Evolutionary conservation across 768 basidiomycete species (phyloP), one percentile per base, ranked within the genome.

Genomic region (Mycena galericulata): DNA sequence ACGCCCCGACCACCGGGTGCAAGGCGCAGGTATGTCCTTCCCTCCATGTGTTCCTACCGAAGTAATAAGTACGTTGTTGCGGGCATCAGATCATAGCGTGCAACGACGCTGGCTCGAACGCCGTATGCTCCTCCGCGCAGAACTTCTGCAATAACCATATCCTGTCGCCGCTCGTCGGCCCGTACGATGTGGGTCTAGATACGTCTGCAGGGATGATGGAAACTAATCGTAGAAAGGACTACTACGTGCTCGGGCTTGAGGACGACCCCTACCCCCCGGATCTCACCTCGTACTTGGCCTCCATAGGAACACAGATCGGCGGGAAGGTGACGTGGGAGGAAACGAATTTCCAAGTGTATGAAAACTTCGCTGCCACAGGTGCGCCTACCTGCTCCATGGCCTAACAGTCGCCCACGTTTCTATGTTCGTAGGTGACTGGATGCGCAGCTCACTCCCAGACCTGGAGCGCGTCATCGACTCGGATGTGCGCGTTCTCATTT

Each of bases 121-220:
- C 80, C 1, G 84, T 85, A 11, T 92, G 90, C 76, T 86, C 88
- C 0, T 68, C 69, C 5, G 89, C 90, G 4, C 89, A 90, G 75
- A 78, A 69, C 54, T 88, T 77, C 79, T 92, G 90, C 80, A 89
- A 90, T 76, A 81, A 79, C 71, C 74, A 85, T 50, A 84, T 92
- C 62, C 78, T 90, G 6, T 81, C 79, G 0, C 86, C 86, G 26
- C 80, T 90, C 49, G 83, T 83, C 22, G 89, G 89, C 40, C 79
- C 84, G 70, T 89, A 79, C 68, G 87, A 90, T 75, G 87, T 86
- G 70, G 27, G 49, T n/a, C 17, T n/a, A 27, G 49, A n/a, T n/a
- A n/a, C n/a, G n/a, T n/a, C n/a, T n/a, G n/a, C n/a, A n/a, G n/a
- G n/a, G n/a, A n/a, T n/a, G n/a, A n/a, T n/a, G n/a, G n/a, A n/a